Conservation (phyloP, 1,284 basidiomycete genomes). For the Cystobasidium sp. region DNA sequence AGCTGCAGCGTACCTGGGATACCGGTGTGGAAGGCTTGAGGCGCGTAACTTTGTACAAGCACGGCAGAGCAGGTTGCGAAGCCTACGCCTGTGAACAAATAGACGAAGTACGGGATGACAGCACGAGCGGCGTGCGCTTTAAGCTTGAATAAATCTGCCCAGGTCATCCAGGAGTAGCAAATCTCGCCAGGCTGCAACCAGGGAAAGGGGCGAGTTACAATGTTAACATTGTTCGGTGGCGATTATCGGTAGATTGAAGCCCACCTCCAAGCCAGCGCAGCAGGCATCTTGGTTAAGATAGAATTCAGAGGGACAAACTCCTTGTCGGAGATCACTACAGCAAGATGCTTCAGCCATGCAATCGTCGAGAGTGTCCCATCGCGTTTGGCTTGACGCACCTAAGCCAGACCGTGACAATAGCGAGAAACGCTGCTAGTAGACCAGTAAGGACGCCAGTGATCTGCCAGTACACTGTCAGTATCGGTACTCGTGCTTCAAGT, state of each 20-base stretch:
- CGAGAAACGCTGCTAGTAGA: constrained; percentile 71
- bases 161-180: constrained; percentile 72
- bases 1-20: constrained; percentile 25
- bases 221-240: constrained; percentile 8
- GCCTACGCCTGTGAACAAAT: constrained; percentile 74
- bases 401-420: constrained; percentile 75
- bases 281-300: constrained; percentile 74
- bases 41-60: constrained; percentile 59
- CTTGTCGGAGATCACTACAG: constrained; percentile 66
- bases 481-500: neutral
- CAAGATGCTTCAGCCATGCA: neutral
- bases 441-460: constrained; percentile 68
- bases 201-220: neutral
- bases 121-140: constrained; percentile 30
- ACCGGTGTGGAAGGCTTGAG: constrained; percentile 44
- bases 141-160: constrained; percentile 46
- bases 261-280: constrained; percentile 73
- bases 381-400: constrained; percentile 52
- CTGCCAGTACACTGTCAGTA: neutral
- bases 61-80: constrained; percentile 74
- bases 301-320: constrained; percentile 70
- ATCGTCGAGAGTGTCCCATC: neutral
- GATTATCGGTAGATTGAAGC: neutral
- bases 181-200: constrained; percentile 65
- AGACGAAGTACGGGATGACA: constrained; percentile 67